Base-by-base conservation (phyloP, 2,329 filamentous ascomycete genomes). In the Diplocarpon mali region DNA sequence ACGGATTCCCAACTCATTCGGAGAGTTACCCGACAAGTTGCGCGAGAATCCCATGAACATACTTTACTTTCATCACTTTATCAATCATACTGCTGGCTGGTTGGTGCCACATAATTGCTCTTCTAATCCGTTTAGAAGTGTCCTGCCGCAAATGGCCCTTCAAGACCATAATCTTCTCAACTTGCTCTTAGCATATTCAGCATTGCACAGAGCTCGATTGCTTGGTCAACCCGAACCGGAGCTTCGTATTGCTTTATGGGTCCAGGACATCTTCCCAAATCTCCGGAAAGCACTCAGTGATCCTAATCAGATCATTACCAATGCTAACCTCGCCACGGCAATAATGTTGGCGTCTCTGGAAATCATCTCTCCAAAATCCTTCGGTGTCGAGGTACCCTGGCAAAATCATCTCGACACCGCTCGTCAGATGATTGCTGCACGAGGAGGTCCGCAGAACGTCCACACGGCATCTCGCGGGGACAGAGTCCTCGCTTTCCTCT, bases 301-400 rank as follows among this genome's bases (percentile, higher is more conserved):
- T 43, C 70, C 73, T 0, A 69, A 70, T 32, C 70, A 75, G 49
- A 75, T 77, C 34, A 78, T 87, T 10, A 81, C 83, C 1, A 80
- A 87, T 53, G 76, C 77, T 13, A 85, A 83, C 44, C 69, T 93
- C 2, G 85, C 85, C 0, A 86, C 85, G 0, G 83, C 85, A 7
- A 88, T 93, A 50, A 88, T 92, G 83, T 73, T 93, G 37, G 77
- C 85, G 0, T 89, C 85, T 1, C 69, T 92, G 15, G 85, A 92
- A 58, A 90, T 92, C 45, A 80, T 92, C 40, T 87, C 83, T 0
- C 86, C 86, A 0, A 82, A 80, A 45, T 83, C 83, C 0, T 90
- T 92, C 58, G 85, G 83, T 43, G 80, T 85, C n/a, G 72, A 77
- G 1, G 83, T 90, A 42, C 74, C 83, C 1, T 93, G 86, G 86